Base-by-base conservation (phyloP, 75 land plant genomes). In the Adiantum capillusveneris region DNA sequence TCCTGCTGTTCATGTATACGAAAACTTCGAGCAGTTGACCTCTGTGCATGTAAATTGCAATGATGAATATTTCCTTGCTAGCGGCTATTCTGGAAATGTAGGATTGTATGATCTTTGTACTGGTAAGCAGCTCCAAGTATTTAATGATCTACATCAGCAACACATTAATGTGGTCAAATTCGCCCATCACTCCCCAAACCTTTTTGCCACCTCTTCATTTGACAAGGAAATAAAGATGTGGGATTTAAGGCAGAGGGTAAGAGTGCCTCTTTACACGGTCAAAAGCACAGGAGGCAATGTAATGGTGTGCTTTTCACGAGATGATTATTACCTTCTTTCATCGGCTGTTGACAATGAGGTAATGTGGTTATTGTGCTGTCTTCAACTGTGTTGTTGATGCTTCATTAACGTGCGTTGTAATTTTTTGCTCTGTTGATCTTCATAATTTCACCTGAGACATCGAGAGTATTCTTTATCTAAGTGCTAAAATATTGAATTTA, bases 281-380 rank as follows among this genome's bases (percentile, higher is more conserved):
- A 70, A 56, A 29, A 88, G 85, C 56, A 69, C 79, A 12, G 66
- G 75, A 48, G 93, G 93, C 56, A 88, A 85, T 72, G 93, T 88
- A 29, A 88, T 88, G 93, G 88, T 80, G 39, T 88, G 93, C 72
- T 88, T 88, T 72, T 84, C 93, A 59, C 88, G 74, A 22, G 85
- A 88, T 65, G 93, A 88, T 56, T 76, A 79, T 28, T 88, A 78
- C 74, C 73, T 88, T 54, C 85, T 88, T 22, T 75, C 79, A 13
- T 88, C 93, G 60, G 93, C 93, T 60, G 85, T 88, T 58, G 93
- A 88, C 42, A 88, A 88, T 73, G 93, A 88, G 88, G 93, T 88
- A 69, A 56, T 1, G 11, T 43, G 36, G 25, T 53, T 56, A 17
- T 5, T 34, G 9, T 5, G 37, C 9, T n/a, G n/a, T n/a, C n/a